Base-by-base conservation (phyloP, 2,329 filamentous ascomycete genomes). In the Pyrenochaeta sp. region DNA sequence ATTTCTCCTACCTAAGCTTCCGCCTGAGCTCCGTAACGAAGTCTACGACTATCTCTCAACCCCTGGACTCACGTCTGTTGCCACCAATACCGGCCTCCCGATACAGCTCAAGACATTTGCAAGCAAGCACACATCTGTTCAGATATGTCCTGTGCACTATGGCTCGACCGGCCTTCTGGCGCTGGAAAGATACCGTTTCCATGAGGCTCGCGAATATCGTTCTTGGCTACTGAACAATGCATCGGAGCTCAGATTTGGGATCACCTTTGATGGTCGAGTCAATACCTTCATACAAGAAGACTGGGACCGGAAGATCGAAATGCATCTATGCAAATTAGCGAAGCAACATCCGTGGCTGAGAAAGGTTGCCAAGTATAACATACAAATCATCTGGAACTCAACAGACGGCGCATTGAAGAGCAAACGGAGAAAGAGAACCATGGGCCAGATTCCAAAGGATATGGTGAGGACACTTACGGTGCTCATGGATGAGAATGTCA, bases 11-110 rank as follows among this genome's bases (percentile, higher is more conserved):
- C 62, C 65, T 1, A 29, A 44, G 31, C 61, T 73, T 17, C 71
- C 71, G 7, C 62, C 70, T 1, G 71, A 74, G 27, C 60, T 73
- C 4, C 66, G 71, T 12, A 68, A 71, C 47, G 57, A 68, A 31
- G 52, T 74, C 30, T 74, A 71, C 58, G 40, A 52, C 27, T 59
- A 69, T 33, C 61, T 67, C 21, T 61, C 63, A 1, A 33, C 54
- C 18, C 17, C 49, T 23, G 15, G 42, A 3, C 15, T 32, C 17
- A 39, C n/a, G 29, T 35, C 40, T 3, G 30, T 20, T 7, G 17
- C 58, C 7, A 55, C 49, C 12, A 66, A 50, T 41, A 20, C 23
- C 4, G 47, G 51, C 15, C 58, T 72, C 18, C 67, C 66, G 1
- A 48, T 71, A 14, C 44, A 52, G 9, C 49, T 58, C n/a, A 72